Percentiles rank a stretch among this genome's conserved stretches.
phyloP scores from a whole-genome alignment of 345 rosid genomes.

The Abelmoschus esculentus region DNA sequence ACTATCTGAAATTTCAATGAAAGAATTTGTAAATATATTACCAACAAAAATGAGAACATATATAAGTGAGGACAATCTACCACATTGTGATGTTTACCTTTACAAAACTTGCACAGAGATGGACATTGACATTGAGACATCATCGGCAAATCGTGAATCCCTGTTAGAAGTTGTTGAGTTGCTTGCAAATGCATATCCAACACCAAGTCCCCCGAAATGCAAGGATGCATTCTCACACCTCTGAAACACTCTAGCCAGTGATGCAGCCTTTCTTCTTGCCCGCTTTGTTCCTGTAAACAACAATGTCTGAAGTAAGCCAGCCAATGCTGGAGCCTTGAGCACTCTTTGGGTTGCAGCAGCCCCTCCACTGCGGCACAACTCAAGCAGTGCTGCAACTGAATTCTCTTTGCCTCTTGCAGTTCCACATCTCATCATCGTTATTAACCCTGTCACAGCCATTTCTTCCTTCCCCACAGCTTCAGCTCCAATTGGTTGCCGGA shows the following conservation, averaged over 20 bases:
- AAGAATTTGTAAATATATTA: too few species aligned
- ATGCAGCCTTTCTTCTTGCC: conserved; percentile 84
- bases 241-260: conserved; percentile 81
- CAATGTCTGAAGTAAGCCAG: conserved; percentile 63
- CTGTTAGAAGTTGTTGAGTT: conserved; percentile 31
- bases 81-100: conserved; percentile 8
- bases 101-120: conserved; percentile 47
- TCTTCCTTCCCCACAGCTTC: conserved; percentile 74
- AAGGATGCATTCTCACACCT: conserved; percentile 54
- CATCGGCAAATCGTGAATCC: conserved; percentile 39
- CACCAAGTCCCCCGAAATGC: conserved; percentile 47
- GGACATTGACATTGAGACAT: conserved; percentile 63
- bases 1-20: too few species aligned
- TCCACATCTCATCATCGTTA: conserved; percentile 85
- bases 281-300: conserved; percentile 87
- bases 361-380: conserved; percentile 79
- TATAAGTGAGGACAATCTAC: too few species aligned
- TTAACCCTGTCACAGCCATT: conserved; percentile 51
- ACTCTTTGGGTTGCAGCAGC: conserved; percentile 61
- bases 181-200: conserved; percentile 45
- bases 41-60: too few species aligned
- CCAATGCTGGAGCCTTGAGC: conserved; percentile 68
- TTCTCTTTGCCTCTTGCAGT: conserved; percentile 91
- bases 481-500: conserved; percentile 32
- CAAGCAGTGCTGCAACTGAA: conserved; percentile 90